These are phyloP conservation scores for Botrytis hyacinthi DNA, from an alignment of 2,329 filamentous ascomycete species.

Conservation along the genomic window DNA sequence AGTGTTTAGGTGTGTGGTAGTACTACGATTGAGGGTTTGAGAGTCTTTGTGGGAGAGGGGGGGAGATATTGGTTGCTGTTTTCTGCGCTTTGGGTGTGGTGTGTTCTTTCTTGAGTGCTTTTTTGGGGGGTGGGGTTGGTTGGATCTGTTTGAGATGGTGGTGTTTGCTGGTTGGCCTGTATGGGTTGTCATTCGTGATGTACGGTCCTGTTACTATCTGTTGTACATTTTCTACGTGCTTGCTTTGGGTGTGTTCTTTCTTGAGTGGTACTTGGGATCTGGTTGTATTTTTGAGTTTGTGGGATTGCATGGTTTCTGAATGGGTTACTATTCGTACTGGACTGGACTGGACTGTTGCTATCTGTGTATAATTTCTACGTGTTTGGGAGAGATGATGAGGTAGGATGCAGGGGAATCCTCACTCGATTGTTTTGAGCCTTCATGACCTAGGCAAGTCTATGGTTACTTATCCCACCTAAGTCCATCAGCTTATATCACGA, in stretches of 20 bases:
- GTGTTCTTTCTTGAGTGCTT: neutral
- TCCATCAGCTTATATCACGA: too few relatives aligned
- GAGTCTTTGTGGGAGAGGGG: neutral
- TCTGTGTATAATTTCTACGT: too few relatives aligned
- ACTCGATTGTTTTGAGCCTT: neutral
- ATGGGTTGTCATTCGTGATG: fast-evolving
- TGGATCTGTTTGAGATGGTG: neutral
- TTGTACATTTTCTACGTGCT: neutral
- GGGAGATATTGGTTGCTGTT: neutral
- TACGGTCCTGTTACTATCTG: neutral
- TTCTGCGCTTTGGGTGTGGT: neutral
- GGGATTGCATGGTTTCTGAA: too few relatives aligned
- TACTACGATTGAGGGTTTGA: neutral
- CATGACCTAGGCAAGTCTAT: neutral
- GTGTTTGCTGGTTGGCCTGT: neutral
- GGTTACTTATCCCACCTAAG: neutral
- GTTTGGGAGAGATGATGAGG: neutral
- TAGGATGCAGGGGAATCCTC: too few relatives aligned
- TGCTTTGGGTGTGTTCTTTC: too few relatives aligned
- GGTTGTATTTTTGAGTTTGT: too few relatives aligned
- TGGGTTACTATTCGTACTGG: too few relatives aligned
- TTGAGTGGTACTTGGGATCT: too few relatives aligned
- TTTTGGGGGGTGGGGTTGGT: neutral
- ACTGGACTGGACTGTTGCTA: too few relatives aligned
- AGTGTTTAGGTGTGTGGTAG: neutral